A percentile compares a stretch with the other conserved stretches of the same genome.
phyloP scores from a whole-genome alignment of 257 asterid genomes.

The Solanum pimpinellifolium region DNA sequence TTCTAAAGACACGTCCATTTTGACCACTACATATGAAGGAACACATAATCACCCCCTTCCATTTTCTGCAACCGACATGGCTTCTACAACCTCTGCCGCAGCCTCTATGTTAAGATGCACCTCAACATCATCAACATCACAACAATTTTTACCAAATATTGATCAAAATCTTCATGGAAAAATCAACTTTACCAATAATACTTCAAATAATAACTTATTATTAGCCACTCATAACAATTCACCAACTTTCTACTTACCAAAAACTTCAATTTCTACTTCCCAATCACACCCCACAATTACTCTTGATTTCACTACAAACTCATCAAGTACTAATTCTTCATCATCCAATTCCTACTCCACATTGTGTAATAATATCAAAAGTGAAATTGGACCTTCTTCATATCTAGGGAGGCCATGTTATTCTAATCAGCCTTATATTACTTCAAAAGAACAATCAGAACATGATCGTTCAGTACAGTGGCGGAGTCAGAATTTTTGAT shows the following conservation, averaged over 20 bases:
- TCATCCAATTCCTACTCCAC: background rate
- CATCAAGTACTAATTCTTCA: background rate
- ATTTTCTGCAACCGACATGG: slow-evolving; percentile 38
- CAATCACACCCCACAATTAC: slow-evolving; percentile 46
- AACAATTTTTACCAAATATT: background rate
- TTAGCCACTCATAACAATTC: background rate
- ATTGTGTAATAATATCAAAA: background rate
- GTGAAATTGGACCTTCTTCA: background rate
- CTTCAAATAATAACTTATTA: background rate
- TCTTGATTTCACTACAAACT: slow-evolving; percentile 32
- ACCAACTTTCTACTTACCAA: slow-evolving; percentile 4
- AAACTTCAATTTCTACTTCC: slow-evolving; percentile 18
- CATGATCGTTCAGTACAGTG: too few relatives aligned
- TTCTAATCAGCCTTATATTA: background rate
- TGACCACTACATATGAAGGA: slow-evolving; percentile 43
- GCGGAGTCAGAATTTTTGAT: background rate
- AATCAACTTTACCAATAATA: background rate
- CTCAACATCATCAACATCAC: slow-evolving; percentile 16
- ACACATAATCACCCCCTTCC: slow-evolving; percentile 46
- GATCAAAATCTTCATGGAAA: slow-evolving; percentile 1
- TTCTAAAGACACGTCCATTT: slow-evolving; percentile 28
- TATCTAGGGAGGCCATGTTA: background rate
- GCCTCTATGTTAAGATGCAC: slow-evolving; percentile 33
- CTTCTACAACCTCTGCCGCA: slow-evolving; percentile 42
- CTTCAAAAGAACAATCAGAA: background rate